Base-by-base conservation (phyloP, 129 eudicot genomes). In the Rutidosis leptorrhynchoides region DNA sequence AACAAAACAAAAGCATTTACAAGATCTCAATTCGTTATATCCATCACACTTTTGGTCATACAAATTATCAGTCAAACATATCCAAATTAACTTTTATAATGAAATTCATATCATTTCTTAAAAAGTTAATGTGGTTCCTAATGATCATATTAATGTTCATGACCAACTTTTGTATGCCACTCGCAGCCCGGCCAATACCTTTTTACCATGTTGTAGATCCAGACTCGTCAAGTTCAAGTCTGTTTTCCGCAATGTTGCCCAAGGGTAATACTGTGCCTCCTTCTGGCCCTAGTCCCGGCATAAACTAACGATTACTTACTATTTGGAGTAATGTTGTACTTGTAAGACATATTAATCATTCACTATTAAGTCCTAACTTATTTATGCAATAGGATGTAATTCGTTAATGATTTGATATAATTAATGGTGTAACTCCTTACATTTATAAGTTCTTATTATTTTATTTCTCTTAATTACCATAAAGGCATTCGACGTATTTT, bases 251-350 rank as follows among this genome's bases (percentile, higher is more conserved):
- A 66, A 78, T 71, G 82, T 43, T 78, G 23, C 82, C 82, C n/a
- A 78, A 78, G 70, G 82, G 78, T 48, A 68, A 65, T 16, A 65
- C 29, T 0, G 74, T 67, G 59, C 82, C 82, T 61, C 82, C 82
- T 49, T 78, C 82, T 23, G 78, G 82, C 16, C 82, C 82, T 51
- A 78, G 82, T 78, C 82, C 78, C 5, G 74, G 78, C 59, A 71
- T 71, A 12, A 78, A 72, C 40, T 71, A n/a, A n/a, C n/a, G 30
- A 71, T 11, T 17, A 2, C 4, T 56, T 26, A 29, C 1, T 20
- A 55, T 57, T 33, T 42, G 43, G 25, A 15, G 2, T 24, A 6
- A 7, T 45, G 28, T 64, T 40, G n/a, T 64, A 19, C 8, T 24
- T 33, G 53, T 29, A 54, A 29, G 3, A 6, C 17, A 68, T 22